Base-by-base conservation (phyloP, 257 asterid species). In the Scutellaria galericulata region DNA sequence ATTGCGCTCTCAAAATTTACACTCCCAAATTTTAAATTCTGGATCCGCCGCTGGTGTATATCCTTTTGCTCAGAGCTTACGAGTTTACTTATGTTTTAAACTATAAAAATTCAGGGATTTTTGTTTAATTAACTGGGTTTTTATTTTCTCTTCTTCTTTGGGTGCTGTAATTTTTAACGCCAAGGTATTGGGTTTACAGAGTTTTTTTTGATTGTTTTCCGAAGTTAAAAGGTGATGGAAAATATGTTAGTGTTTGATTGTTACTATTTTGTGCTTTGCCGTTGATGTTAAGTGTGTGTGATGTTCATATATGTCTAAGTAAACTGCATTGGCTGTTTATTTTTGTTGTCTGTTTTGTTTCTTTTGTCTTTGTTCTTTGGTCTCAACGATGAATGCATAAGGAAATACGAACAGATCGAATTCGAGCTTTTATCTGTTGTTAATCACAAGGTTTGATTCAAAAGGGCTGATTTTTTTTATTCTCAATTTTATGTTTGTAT, bases 51-150 rank as follows among this genome's bases (percentile, higher is more conserved):
- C n/a, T n/a, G 73, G 67, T 47, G 45, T 18, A 18, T 44, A 37
- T 68, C n/a, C 8, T 75, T 44, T 42, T 48, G 63, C 73, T 52
- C 51, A 62, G 48, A 37, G 41, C 52, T 13, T 70, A 22, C 35
- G 24, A 54, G 11, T 42, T 46, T 50, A 15, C 71, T 11, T 10
- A 13, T 70, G 7, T 22, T 63, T 64, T 48, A n/a, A 15, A 52
- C 71, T 68, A 18, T 39, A 64, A 11, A 59, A 62, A 24, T 9
- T 68, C 20, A 55, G 56, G 55, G 64, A 35, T 59, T 72, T 31
- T 50, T 11, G 12, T 20, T 53, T 13, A 60, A 53, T 47, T 64
- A 7, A 14, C 13, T 55, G 63, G 70, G 71, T 15, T 70, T 41
- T 12, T 55, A 0, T 18, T 48, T 56, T 57, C 65, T 64, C 75